Evolutionary conservation across 148 eudicot species (phyloP), one percentile per base, ranked within the genome.

Genomic region (Arctostaphylos glauca): DNA sequence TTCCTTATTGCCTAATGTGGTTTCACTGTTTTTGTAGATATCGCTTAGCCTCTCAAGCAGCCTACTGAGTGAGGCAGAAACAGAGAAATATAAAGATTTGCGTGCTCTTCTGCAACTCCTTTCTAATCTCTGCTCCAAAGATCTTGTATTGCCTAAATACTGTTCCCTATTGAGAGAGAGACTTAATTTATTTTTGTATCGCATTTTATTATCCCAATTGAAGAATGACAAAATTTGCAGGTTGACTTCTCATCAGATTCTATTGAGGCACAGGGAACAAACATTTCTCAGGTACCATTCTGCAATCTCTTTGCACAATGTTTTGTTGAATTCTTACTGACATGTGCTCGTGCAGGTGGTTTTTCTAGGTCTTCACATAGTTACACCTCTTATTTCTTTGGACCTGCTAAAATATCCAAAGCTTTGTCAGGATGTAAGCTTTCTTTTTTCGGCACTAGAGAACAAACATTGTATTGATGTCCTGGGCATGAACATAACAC

Each of bases 91-190:
- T 85, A 94, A 87, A 90, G 98, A 94, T 91, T 85, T 96, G 47
- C 95, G 99, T 56, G 99, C 95, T 84, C 89, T 96, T 68, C 86
- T 96, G 82, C 98, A 92, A 85, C 95, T 96, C 79, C 95, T 96
- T 84, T 81, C 94, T 77, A 89, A 68, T 72, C 92, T 96, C 46
- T 96, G 99, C 81, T 90, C 98, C 21, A 96, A 96, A 77, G 99
- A 96, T 92, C 84, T 94, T 93, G 99, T 96, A 93, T 68, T 80
- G 66, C 68, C 86, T 74, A 79, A 80, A 23, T 18, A 19, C 58
- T 18, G 21, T 73, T 71, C 77, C 75, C 18, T 18, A 74, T 85
- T 62, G 53, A 78, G 44, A 38, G 19, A 31, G 48, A 79, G 43
- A 74, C 12, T 3, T 83, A 64, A 10, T 46, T 5, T 21, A 19